Evolutionary conservation across 768 basidiomycete species (phyloP), one percentile per base, ranked within the genome.

Genomic region (Leccinum incarnatum): DNA sequence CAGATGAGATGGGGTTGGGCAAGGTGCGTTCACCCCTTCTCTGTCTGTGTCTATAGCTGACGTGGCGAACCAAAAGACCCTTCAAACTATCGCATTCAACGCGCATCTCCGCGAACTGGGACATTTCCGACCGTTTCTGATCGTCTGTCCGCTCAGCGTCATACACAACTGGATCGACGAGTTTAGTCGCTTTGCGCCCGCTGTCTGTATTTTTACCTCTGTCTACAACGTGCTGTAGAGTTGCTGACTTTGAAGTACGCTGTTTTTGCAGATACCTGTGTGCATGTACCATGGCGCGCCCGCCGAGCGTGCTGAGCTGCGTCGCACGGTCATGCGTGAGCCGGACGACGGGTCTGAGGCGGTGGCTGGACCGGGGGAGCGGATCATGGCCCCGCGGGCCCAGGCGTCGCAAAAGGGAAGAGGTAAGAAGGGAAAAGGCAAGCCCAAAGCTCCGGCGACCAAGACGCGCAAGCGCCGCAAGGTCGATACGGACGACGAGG

Each of bases 1-100:
- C 95, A 27, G 95, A 97, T 66, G 95, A 97, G 71, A 97, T 97
- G 95, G 95, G 94, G 19, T 76, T 96, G 1, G 94, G 94, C 53
- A 93, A 90, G 80, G 88, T 87, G 60, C 12, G 49, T 54, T 32
- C 10, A 1, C 1, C 4, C 9, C 6, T 17, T n/a, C 51, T n/a
- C 8, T 34, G 12, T 48, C 0, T 17, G 1, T 11, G 40, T 42
- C 4, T 42, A 19, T 10, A 19, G 2, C 10, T 14, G 3, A 42
- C 45, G 19, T 40, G 27, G 58, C 58, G 4, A 45, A 45, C 2
- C 47, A 7, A 27, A 48, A 97, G 91, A 99, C 97, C 0, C 79
- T 98, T 0, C 97, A 99, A 80, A 91, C 87, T 0, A 99, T 99
- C 47, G 85, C 95, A 0, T 97, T 98, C 72, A 84, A 92, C 58